phyloP scores from a whole-genome alignment of 2,329 filamentous ascomycete genomes.

The Phyllosticta paracitricarpa region DNA sequence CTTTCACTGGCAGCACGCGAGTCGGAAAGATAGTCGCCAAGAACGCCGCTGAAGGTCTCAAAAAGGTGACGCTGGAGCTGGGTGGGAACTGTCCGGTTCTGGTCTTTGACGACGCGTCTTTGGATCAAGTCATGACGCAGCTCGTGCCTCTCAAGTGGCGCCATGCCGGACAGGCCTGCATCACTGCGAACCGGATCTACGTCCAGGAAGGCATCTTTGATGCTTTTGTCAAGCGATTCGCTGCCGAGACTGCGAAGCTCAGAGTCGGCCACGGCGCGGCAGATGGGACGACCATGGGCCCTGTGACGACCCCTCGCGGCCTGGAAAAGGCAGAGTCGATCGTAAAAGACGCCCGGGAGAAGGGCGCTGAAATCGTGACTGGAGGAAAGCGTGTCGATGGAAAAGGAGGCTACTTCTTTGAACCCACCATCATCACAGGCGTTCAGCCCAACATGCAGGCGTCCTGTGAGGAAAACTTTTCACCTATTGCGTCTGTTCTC shows the following conservation, averaged over 20 bases:
- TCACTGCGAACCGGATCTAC: conserved; percentile 28
- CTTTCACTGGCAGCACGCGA: conserved; percentile 32
- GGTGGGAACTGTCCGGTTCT: conserved; percentile 36
- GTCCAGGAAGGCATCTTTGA: conserved; percentile 30
- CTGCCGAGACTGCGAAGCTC: conserved; percentile 45
- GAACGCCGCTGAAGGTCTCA: conserved; percentile 33
- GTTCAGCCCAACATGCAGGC: conserved; percentile 25
- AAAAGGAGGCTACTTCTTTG: conserved; percentile 15
- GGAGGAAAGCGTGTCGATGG: conserved; percentile 45
- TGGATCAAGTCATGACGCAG: conserved; percentile 30
- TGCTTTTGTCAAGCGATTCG: conserved; percentile 27
- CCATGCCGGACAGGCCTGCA: conserved; percentile 33
- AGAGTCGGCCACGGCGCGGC: conserved; percentile 51
- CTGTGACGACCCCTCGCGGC: conserved; percentile 46
- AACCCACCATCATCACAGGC: conserved; percentile 24
- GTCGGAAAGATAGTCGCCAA: conserved; percentile 32
- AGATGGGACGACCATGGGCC: conserved; percentile 23
- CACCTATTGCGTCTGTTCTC: conserved; percentile 25
- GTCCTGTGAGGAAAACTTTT: conserved; percentile 30
- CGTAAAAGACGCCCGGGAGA: conserved; percentile 53
- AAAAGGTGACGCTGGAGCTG: conserved; percentile 34
- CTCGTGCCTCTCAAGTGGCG: conserved; percentile 44
- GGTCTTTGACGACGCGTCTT: conserved; percentile 35
- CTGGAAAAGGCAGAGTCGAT: conserved; percentile 49
- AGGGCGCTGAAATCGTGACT: conserved; percentile 53